Percentiles rank a stretch among this genome's conserved stretches.
Evolutionary conservation across 108 stramenopile species (phyloP).

Genomic region (Nitzschia putrida): DNA sequence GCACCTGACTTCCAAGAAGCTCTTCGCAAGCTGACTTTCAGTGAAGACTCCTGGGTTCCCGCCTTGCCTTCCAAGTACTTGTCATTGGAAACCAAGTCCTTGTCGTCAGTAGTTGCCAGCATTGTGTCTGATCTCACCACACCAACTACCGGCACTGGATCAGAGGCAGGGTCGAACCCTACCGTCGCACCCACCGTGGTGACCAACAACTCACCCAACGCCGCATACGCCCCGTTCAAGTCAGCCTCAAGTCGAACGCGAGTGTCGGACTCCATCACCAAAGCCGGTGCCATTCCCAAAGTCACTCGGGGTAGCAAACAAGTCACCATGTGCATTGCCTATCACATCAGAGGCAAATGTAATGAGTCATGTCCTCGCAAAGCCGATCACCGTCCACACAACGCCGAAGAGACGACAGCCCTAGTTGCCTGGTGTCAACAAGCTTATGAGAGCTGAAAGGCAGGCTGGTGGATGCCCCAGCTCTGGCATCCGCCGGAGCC

Average conservation of each 20-base stretch:
- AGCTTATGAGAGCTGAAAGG: conserved; percentile 1
- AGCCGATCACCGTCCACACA: conserved; percentile 5
- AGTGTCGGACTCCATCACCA: no score
- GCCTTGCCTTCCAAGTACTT: neutral
- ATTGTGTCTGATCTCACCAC: no score
- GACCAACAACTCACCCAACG: no score
- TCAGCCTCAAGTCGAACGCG: no score
- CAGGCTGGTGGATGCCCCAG: conserved; percentile 4
- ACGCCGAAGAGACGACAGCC: neutral
- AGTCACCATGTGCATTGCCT: conserved; percentile 5
- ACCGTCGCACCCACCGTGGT: no score
- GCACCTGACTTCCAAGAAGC: neutral
- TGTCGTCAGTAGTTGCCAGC: no score
- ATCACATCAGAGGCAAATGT: conserved; percentile 10
- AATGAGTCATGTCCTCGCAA: neutral
- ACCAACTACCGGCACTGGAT: no score
- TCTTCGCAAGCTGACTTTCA: neutral
- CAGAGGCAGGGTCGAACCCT: no score
- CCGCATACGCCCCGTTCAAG: no score
- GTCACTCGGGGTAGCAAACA: no score
- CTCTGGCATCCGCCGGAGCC: neutral
- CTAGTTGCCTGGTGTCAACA: conserved; percentile 7
- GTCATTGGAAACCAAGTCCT: no score
- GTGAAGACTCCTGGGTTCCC: neutral
- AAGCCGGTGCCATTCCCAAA: no score